Evolutionary conservation across 805 yeast genomes (phyloP).

Genomic region (Wickerhamomyces ciferrii): DNA sequence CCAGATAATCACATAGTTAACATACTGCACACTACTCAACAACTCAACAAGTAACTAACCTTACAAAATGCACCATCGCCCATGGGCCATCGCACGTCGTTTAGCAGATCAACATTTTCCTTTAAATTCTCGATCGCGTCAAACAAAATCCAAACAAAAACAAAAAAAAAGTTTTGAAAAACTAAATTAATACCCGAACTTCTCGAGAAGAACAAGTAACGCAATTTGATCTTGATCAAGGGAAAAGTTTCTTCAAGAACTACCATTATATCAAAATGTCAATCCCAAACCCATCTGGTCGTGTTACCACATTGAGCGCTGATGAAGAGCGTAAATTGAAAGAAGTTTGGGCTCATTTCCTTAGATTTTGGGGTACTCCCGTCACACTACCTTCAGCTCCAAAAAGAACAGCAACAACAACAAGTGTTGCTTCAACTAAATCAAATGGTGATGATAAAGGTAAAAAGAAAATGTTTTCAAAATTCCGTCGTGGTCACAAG

Average conservation of each 20-base stretch:
- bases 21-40: not conserved
- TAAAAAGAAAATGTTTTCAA: conserved; percentile 23
- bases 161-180: not conserved
- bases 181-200: not conserved
- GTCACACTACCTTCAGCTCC: conserved; percentile 18
- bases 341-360: conserved; percentile 63
- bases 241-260: no score
- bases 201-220: no score
- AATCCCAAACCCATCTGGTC: conserved; percentile 29
- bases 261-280: not conserved
- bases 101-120: not conserved
- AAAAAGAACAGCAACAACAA: conserved; percentile 9
- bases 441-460: conserved; percentile 5
- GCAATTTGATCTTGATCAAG: no score
- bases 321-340: conserved; percentile 63
- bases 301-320: conserved; percentile 37
- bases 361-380: conserved; percentile 53
- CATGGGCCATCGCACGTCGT: not conserved
- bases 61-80: no score
- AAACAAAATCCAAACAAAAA: not conserved
- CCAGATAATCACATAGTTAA: no score
- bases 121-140: not conserved
- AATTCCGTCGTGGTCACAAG: conserved; percentile 14
- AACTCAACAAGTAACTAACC: not conserved
- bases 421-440: conserved; percentile 4